These are phyloP conservation scores for Parietaria judaica DNA, from an alignment of 306 rosid genomes.

Conservation along the genomic window DNA sequence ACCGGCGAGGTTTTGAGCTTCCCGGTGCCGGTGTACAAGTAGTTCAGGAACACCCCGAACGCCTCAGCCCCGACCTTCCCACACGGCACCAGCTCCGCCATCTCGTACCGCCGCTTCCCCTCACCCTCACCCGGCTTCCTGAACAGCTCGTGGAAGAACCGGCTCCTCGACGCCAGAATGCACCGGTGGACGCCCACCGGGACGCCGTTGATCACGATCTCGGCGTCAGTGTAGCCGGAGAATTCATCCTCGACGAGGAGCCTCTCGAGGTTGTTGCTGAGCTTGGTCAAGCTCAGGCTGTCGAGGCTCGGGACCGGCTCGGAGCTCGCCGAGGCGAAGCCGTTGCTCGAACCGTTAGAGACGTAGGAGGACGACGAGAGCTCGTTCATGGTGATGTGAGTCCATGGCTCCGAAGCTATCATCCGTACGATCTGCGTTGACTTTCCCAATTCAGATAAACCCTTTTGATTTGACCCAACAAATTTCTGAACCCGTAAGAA, in stretches of 20 bases:
- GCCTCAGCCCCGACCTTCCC: constrained; percentile 66
- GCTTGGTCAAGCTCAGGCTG: constrained; percentile 51
- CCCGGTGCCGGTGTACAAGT: constrained; percentile 88
- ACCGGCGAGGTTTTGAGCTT: constrained; percentile 60
- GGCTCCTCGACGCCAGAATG: constrained; percentile 70
- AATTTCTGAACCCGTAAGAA: background rate
- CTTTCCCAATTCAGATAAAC: background rate
- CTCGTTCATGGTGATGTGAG: constrained; percentile 31
- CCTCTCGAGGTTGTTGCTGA: constrained; percentile 79
- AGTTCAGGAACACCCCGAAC: constrained; percentile 61
- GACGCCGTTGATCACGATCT: constrained; percentile 56
- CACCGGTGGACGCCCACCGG: constrained; percentile 65
- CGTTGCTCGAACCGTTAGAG: constrained; percentile 63
- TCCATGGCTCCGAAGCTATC: constrained; percentile 37
- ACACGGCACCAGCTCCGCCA: constrained; percentile 58
- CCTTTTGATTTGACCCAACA: background rate
- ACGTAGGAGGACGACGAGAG: constrained; percentile 58
- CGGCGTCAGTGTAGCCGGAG: constrained; percentile 60
- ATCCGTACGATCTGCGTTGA: background rate
- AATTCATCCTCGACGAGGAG: constrained; percentile 48
- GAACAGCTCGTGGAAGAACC: constrained; percentile 65
- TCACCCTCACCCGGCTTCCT: constrained; percentile 49
- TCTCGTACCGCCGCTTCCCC: constrained; percentile 52
- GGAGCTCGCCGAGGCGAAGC: constrained; percentile 27
- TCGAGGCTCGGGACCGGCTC: constrained; percentile 43